A percentile compares a stretch with the other conserved stretches of the same genome.
phyloP scores from a whole-genome alignment of 2,329 filamentous ascomycete genomes.

The Microsporum canis region DNA sequence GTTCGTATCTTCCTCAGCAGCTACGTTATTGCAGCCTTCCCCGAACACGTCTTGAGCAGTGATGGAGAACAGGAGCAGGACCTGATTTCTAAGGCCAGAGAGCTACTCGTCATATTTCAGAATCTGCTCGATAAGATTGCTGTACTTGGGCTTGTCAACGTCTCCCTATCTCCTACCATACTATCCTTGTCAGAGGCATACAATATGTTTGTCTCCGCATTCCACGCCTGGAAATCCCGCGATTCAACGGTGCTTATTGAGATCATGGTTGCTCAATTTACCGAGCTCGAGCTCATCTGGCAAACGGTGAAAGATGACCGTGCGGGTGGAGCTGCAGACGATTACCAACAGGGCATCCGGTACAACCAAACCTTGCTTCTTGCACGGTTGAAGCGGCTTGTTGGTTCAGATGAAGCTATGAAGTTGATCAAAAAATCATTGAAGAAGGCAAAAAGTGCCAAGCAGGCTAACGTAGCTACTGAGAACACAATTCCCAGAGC shows the following conservation, averaged over 20 bases:
- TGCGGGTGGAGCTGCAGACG: slow-evolving; percentile 49
- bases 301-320: slow-evolving; percentile 55
- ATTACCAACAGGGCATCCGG: slow-evolving; percentile 54
- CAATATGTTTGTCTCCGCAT: slow-evolving; percentile 49
- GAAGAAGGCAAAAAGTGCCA: slow-evolving; percentile 45
- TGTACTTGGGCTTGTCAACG: slow-evolving; percentile 28
- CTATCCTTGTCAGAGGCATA: slow-evolving; percentile 45
- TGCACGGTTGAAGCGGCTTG: slow-evolving; percentile 50
- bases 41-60: slow-evolving; percentile 48
- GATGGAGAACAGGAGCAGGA: slow-evolving; percentile 53
- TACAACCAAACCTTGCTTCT: slow-evolving; percentile 54
- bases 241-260: slow-evolving; percentile 53
- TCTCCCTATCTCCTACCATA: slow-evolving; percentile 37
- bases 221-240: slow-evolving; percentile 54
- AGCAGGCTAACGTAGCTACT: slow-evolving; percentile 40
- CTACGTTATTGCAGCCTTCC: slow-evolving; percentile 52
- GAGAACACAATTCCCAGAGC: slow-evolving; percentile 48
- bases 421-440: slow-evolving; percentile 50
- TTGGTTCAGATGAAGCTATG: slow-evolving; percentile 50
- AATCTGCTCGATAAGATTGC: slow-evolving; percentile 41
- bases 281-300: slow-evolving; percentile 56
- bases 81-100: slow-evolving; percentile 49
- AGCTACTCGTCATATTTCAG: slow-evolving; percentile 47
- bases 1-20: slow-evolving; percentile 52
- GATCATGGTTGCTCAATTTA: slow-evolving; percentile 56